These are phyloP conservation scores for Piper betle DNA, from an alignment of 164 flowering plant genomes.

Conservation along the genomic window DNA sequence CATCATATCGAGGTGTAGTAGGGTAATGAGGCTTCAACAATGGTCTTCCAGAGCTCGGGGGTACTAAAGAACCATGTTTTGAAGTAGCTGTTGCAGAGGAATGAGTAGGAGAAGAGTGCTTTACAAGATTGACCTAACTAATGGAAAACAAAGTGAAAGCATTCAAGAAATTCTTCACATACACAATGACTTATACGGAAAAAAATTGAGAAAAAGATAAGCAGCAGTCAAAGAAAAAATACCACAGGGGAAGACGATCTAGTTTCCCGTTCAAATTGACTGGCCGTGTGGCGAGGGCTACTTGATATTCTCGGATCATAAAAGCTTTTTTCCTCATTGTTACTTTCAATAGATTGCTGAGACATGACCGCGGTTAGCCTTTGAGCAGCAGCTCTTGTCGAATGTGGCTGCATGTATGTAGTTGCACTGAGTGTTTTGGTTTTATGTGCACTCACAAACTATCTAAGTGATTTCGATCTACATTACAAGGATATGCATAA, in stretches of 20 bases:
- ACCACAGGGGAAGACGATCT: slow-evolving; percentile 41
- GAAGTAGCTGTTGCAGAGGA: slow-evolving; percentile 22
- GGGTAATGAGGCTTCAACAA: slow-evolving; percentile 26
- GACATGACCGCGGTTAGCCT: slow-evolving; percentile 87
- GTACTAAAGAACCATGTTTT: slow-evolving; percentile 41
- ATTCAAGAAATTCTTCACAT: slow-evolving; percentile 5
- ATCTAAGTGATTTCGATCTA: no score
- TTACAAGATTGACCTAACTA: slow-evolving; percentile 40
- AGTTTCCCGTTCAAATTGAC: slow-evolving; percentile 10
- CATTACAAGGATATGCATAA: not conserved
- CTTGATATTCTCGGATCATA: slow-evolving; percentile 4
- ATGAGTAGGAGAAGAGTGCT: slow-evolving; percentile 29
- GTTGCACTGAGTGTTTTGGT: not conserved
- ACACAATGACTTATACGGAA: no score
- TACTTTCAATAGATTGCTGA: slow-evolving; percentile 40
- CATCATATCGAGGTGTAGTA: slow-evolving; percentile 20
- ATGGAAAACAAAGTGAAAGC: slow-evolving; percentile 11
- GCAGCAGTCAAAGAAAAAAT: not conserved
- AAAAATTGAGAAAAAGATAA: not conserved
- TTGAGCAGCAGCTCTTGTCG: slow-evolving; percentile 83
- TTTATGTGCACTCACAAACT: not conserved
- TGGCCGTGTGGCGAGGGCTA: not conserved
- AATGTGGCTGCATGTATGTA: slow-evolving; percentile 40
- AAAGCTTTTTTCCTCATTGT: slow-evolving; percentile 41
- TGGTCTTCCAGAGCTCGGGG: slow-evolving; percentile 38